Percentiles rank a stretch among this genome's conserved stretches.
Evolutionary conservation across 768 basidiomycete species (phyloP).

Genomic region (Panaeolus cyanescens): DNA sequence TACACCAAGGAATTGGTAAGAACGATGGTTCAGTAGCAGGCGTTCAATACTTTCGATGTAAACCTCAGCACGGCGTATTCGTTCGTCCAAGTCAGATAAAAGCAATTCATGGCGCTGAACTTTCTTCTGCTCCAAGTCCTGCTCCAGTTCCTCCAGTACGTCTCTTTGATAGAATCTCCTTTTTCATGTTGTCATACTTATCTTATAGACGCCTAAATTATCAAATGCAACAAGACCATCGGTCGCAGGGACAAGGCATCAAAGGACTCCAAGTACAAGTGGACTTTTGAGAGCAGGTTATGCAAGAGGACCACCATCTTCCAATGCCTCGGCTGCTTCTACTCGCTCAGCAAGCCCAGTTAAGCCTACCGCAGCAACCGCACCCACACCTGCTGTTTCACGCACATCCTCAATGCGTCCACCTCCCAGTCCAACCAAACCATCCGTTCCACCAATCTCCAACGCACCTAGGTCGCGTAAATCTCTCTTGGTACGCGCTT

Average conservation of each 20-base stretch:
- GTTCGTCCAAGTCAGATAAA: slow-evolving; percentile 86
- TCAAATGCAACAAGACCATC: background rate
- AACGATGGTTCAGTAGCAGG: slow-evolving; percentile 92
- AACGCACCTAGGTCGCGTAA: slow-evolving; percentile 47
- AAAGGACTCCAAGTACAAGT: slow-evolving; percentile 56
- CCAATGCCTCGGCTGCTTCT: slow-evolving; percentile 49
- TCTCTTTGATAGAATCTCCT: background rate
- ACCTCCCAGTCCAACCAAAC: slow-evolving; percentile 24
- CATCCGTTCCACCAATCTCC: slow-evolving; percentile 50
- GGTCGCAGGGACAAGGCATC: slow-evolving; percentile 35
- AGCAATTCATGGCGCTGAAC: slow-evolving; percentile 50
- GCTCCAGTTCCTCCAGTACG: slow-evolving; percentile 10
- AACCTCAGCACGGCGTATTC: slow-evolving; percentile 81
- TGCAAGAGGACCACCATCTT: slow-evolving; percentile 42
- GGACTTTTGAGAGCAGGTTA: slow-evolving; percentile 42
- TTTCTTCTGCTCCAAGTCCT: slow-evolving; percentile 26
- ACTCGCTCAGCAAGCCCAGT: slow-evolving; percentile 69
- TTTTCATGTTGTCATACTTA: slow-evolving; percentile 6
- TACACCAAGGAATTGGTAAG: slow-evolving; percentile 85
- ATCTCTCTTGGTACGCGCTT: slow-evolving; percentile 44
- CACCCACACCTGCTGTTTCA: slow-evolving; percentile 22
- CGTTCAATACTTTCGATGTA: slow-evolving; percentile 80
- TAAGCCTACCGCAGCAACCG: slow-evolving; percentile 40
- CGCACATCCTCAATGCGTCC: slow-evolving; percentile 20
- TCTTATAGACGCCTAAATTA: slow-evolving; percentile 23